These are phyloP conservation scores for Flaveria bidentis DNA, from an alignment of 129 eudicot species.

Conservation along the genomic window DNA sequence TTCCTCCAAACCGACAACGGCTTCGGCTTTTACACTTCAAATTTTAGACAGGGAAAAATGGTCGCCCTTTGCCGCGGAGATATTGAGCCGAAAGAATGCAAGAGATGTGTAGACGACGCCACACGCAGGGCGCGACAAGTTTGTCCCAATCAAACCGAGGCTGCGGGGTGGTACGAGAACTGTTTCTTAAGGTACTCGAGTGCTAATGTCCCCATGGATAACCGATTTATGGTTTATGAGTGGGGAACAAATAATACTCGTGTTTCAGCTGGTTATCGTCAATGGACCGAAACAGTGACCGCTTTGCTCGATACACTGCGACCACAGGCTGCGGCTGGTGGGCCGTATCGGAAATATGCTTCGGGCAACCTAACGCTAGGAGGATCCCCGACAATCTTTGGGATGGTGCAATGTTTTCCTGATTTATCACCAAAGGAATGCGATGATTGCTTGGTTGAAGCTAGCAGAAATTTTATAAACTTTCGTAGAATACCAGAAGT, in stretches of 20 bases:
- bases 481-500: conserved; percentile 36
- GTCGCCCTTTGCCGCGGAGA: conserved; percentile 24
- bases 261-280: background rate
- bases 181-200: conserved; percentile 48
- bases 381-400: conserved; percentile 25
- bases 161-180: conserved; percentile 22
- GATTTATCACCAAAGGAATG: conserved; percentile 46
- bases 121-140: background rate
- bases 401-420: conserved; percentile 60
- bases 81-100: conserved; percentile 20
- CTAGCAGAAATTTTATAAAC: background rate
- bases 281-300: conserved; percentile 23
- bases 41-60: background rate
- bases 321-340: conserved; percentile 30
- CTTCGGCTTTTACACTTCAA: background rate
- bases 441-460: conserved; percentile 28
- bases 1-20: background rate
- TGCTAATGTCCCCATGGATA: background rate
- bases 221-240: background rate
- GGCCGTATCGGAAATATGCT: conserved; percentile 33
- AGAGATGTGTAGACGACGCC: conserved; percentile 33
- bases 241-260: background rate
- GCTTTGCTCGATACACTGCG: conserved; percentile 28
- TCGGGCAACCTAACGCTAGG: conserved; percentile 18
- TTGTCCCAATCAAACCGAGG: conserved; percentile 34